phyloP scores from a whole-genome alignment of 768 basidiomycete species.

The Boletus pseudopeckii region DNA sequence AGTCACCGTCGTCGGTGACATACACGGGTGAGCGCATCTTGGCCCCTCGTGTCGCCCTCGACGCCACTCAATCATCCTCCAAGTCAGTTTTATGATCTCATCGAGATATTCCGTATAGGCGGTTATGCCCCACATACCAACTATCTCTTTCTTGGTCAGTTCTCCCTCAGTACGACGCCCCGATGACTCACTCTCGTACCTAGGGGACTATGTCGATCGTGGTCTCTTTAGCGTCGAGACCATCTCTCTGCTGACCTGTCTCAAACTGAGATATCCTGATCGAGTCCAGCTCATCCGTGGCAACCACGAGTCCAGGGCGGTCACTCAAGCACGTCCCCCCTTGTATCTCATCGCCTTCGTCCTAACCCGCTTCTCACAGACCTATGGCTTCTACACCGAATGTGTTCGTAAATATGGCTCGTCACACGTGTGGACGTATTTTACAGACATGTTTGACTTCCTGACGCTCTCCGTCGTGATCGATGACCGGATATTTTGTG shows the following conservation, averaged over 20 bases:
- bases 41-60: slow-evolving; percentile 3
- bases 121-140: slow-evolving; percentile 96
- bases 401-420: slow-evolving; percentile 97
- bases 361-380: slow-evolving; percentile 47
- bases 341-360: not conserved
- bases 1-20: slow-evolving; percentile 98
- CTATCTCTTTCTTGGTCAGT: slow-evolving; percentile 93
- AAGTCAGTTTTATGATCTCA: slow-evolving; percentile 99
- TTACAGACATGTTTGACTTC: slow-evolving; percentile 99
- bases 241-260: slow-evolving; percentile 92
- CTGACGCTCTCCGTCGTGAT: slow-evolving; percentile 96
- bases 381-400: slow-evolving; percentile 98
- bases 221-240: slow-evolving; percentile 98
- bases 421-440: slow-evolving; percentile 97
- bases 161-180: not conserved
- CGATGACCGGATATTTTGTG: slow-evolving; percentile 98
- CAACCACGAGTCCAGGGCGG: slow-evolving; percentile 96
- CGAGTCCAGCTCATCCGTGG: slow-evolving; percentile 95
- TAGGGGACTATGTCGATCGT: slow-evolving; percentile 98
- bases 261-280: slow-evolving; percentile 96
- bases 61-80: slow-evolving; percentile 36
- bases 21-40: slow-evolving; percentile 80
- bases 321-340: slow-evolving; percentile 78
- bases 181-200: slow-evolving; percentile 5
- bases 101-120: slow-evolving; percentile 99